Evolutionary conservation across 129 eudicot species (phyloP), one percentile per base, ranked within the genome.

Genomic region (Flaveria robusta): DNA sequence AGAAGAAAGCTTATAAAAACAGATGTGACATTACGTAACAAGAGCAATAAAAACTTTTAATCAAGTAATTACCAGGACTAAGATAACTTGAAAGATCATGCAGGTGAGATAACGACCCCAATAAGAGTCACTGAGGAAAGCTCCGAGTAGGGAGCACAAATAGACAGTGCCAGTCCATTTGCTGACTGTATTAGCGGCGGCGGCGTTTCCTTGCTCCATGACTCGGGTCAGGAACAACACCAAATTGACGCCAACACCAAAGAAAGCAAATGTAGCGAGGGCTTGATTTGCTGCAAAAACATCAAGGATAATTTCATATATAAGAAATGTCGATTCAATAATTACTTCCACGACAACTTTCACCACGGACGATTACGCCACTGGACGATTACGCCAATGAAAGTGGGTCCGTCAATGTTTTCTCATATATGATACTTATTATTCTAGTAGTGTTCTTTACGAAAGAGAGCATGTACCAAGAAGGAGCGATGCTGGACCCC

Each of bases 91-190:
- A 67, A 93, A 93, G 58, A 93, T 22, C 15, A 96, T 86, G 68
- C 97, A 90, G 0, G 98, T 93, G 46, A 88, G 74, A 71, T 79
- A 93, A 14, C 97, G 90, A 1, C 98, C 98, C 97, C 95, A 93
- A 55, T 93, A 93, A 0, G 97, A 93, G 56, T 93, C 98, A 29
- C 96, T 86, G 9, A 93, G 91, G 80, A 93, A 93, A 16, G 98
- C 98, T 76, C 94, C 98, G 5, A 93, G 73, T 29, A 90, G 75
- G 8, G 98, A 93, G 74, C 90, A 93, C 69, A 90, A 19, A 83
- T 93, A 93, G 34, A 93, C 98, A 3, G 98, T 90, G 23, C 98
- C 98, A 0, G 98, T 93, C 98, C 97, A 93, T 60, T 79, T 90
- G 84, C 98, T 93, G 19, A 90, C 96, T n/a, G 81, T 90, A 68